Base-by-base conservation (phyloP, 305 asterid genomes). In the Solanum aculeatissimum region DNA sequence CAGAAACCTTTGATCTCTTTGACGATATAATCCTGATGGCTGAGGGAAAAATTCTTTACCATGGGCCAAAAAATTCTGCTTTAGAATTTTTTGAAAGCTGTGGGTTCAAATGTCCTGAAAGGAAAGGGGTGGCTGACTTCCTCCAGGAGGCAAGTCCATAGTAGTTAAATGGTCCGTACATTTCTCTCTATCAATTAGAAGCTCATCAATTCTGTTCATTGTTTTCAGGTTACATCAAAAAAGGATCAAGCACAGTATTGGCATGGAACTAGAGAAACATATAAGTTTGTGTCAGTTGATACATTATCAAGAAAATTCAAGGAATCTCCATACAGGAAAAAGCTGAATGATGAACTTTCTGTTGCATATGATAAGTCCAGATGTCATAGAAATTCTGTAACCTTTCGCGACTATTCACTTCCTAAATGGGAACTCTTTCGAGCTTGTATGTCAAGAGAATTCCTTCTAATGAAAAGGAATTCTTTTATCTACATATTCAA, bases 191-290 rank as follows among this genome's bases (percentile, higher is more conserved):
- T 81, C 43, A 62, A 25, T 58, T 81, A 62, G 58, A 81, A 21
- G 55, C 45, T 81, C 84, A 58, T 45, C 43, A 72, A 63, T 13
- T 42, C 32, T 79, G 29, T 81, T 54, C 54, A 18, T 45, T 66
- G 11, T 84, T 89, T 86, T 29, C 89, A 95, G 98, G 98, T 95
- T 77, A 91, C 89, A 12, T 95, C 98, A 9, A 88, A 84, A 85
- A 93, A 92, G 54, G 98, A 95, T 90, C 98, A 93, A 85, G 96
- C 88, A 85, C 97, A 94, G 57, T 95, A 93, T 86, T 95, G 98
- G 98, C 70, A 58, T 23, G 85, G 85, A 66, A 84, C 81, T 54
- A 86, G 86, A 70, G 89, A 85, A 45, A 84, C 92, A 43, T 91
- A 93, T 86, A 86, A 74, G 18, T 94, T 91, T 87, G 68, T 87